Conservation (phyloP, 164 flowering plant species). For the Saururus chinensis region DNA sequence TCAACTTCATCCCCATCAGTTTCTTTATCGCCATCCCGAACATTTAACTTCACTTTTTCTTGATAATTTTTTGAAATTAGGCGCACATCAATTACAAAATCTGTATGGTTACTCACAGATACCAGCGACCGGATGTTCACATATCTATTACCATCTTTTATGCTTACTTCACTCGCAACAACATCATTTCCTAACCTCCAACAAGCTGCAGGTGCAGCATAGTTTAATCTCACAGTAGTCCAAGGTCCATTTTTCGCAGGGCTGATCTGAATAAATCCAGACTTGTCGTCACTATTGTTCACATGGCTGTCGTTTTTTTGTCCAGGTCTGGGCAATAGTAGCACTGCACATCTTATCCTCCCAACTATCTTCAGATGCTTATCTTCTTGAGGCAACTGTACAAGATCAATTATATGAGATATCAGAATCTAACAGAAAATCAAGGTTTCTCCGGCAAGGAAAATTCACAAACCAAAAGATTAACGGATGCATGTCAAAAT, state of each 20-base stretch:
- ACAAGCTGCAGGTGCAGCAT: slow-evolving; percentile 94
- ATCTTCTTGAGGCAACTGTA: slow-evolving; percentile 20
- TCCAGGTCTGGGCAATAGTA: slow-evolving; percentile 37
- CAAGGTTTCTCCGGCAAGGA: background rate
- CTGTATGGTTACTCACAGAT: slow-evolving; percentile 65
- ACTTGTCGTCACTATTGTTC: slow-evolving; percentile 19
- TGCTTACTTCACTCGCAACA: slow-evolving; percentile 88
- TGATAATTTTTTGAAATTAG: slow-evolving; percentile 34
- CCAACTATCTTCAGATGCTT: slow-evolving; percentile 20
- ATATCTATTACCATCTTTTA: slow-evolving; percentile 67
- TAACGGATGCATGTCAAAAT: background rate
- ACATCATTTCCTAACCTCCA: slow-evolving; percentile 87
- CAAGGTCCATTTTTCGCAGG: slow-evolving; percentile 85
- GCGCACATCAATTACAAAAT: slow-evolving; percentile 57
- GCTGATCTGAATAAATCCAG: slow-evolving; percentile 79
- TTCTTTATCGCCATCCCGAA: slow-evolving; percentile 14
- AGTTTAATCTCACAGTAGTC: slow-evolving; percentile 81
- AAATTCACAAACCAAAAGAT: background rate
- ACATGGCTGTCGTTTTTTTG: slow-evolving; percentile 23
- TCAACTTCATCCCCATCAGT: slow-evolving; percentile 11
- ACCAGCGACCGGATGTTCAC: slow-evolving; percentile 84
- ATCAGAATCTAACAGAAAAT: background rate
- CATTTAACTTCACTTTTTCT: slow-evolving; percentile 10
- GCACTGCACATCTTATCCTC: slow-evolving; percentile 52
- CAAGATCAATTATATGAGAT: slow-evolving; percentile 10